Base-by-base conservation (phyloP, 495 filamentous ascomycete species). In the Coniosporium apollinis region DNA sequence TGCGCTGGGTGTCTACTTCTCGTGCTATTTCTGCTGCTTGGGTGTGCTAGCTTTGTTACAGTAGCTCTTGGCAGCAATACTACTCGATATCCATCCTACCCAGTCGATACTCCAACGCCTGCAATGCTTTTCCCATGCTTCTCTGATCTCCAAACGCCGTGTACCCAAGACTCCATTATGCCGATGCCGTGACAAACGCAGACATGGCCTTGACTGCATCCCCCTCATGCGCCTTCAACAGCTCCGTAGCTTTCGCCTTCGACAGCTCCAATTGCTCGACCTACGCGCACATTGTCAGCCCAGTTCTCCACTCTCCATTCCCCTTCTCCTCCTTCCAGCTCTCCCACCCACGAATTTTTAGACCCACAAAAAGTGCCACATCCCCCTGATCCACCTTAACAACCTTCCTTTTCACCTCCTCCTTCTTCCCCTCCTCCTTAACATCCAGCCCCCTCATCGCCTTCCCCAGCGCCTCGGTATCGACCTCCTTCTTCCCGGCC, bases 191-290 rank as follows among this genome's bases (percentile, higher is more conserved):
- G 22, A 79, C 58, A 44, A 66, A 76, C 6, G 76, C 77, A 42
- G 48, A 69, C 57, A 92, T 66, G 2, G 84, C 82, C 50, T 65
- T 65, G 7, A 69, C 68, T 1, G 70, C 72, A 59, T 89, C 70
- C 0, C 84, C 85, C 24, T 86, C 82, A 48, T 86, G 65, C n/a
- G 67, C 58, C 53, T 71, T 76, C 25, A 94, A 66, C 36, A 93
- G 54, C 31, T 94, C 85, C 10, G 81, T 91, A 2, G 84, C 85
- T 52, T 84, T 89, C 4, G 49, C 43, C 56, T 89, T 92, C 10
- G 61, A 67, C 19, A 94, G 51, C 29, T 91, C 82, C 30, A 93
- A 57, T 51, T 92, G 68, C 6, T 85, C 76, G 19, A 79, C 69
- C 81, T 91, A 37, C 3, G 29, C n/a, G n/a, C 13, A 42, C 1